phyloP scores from a whole-genome alignment of 2,329 filamentous ascomycete genomes.

The Clarireedia paspali region DNA sequence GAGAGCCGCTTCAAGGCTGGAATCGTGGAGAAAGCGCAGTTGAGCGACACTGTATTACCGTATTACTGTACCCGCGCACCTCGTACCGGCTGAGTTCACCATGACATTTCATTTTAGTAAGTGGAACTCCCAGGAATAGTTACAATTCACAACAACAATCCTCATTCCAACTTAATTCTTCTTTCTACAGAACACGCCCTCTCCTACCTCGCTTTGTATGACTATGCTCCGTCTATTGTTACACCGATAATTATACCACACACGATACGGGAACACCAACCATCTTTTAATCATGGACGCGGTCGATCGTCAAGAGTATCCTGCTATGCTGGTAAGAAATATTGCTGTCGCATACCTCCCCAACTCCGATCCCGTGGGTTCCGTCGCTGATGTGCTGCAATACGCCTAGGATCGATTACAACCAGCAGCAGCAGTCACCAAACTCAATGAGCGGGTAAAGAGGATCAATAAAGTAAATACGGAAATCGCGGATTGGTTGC shows the following conservation, averaged over 20 bases:
- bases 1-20: not conserved
- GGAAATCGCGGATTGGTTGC: constrained; percentile 94
- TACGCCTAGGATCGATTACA: constrained; percentile 64
- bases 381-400: not conserved
- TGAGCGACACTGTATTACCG: not conserved
- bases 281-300: constrained; percentile 52
- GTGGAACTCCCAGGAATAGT: too few species aligned
- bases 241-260: constrained; percentile 15
- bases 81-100: too few species aligned
- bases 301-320: constrained; percentile 83
- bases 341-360: constrained; percentile 14
- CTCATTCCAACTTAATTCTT: not conserved
- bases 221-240: constrained; percentile 25
- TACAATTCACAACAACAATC: not conserved
- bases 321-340: constrained; percentile 80
- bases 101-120: too few species aligned
- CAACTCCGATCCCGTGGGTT: constrained; percentile 17
- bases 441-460: constrained; percentile 80
- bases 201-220: constrained; percentile 10
- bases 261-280: constrained; percentile 8
- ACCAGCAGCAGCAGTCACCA: constrained; percentile 71
- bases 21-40: constrained; percentile 1
- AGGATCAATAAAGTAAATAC: constrained; percentile 78
- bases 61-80: too few species aligned
- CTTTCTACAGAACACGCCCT: not conserved